A percentile compares a stretch with the other conserved stretches of the same genome.
Evolutionary conservation across 148 eudicot genomes (phyloP).

Genomic region (Linanthus parryae): DNA sequence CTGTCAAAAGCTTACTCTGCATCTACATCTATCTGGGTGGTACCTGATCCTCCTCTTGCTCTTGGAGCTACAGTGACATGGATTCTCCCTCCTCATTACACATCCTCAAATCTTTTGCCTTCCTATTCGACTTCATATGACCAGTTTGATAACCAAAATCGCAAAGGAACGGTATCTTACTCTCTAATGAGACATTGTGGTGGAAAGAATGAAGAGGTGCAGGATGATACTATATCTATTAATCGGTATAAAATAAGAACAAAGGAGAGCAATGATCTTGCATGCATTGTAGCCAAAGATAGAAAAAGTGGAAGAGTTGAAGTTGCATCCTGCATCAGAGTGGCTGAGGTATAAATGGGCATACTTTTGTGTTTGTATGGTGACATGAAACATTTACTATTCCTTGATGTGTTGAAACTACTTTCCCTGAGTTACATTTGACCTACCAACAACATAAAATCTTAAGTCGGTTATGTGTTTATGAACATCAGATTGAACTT

Average conservation of each 20-base stretch:
- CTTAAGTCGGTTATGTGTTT: too few species aligned
- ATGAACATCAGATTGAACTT: too few species aligned
- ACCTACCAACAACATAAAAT: too few species aligned
- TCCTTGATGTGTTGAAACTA: too few species aligned
- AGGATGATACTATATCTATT: slow-evolving; percentile 35
- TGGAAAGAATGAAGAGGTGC: slow-evolving; percentile 32
- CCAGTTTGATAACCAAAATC: slow-evolving; percentile 37
- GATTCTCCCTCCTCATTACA: slow-evolving; percentile 88
- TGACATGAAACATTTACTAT: too few species aligned
- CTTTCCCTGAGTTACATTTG: too few species aligned
- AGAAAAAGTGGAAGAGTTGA: slow-evolving; percentile 60
- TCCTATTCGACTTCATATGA: slow-evolving; percentile 30
- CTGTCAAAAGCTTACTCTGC: slow-evolving; percentile 54
- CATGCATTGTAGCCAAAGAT: slow-evolving; percentile 77
- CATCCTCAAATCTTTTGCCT: slow-evolving; percentile 64
- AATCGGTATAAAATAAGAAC: slow-evolving; percentile 64
- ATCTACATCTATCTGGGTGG: slow-evolving; percentile 47
- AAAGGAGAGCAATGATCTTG: slow-evolving; percentile 41
- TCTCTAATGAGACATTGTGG: slow-evolving; percentile 45
- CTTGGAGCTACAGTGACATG: slow-evolving; percentile 80
- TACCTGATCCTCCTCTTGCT: slow-evolving; percentile 84
- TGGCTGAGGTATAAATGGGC: slow-evolving; percentile 59
- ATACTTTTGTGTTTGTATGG: too few species aligned
- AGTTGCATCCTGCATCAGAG: slow-evolving; percentile 80
- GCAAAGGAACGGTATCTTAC: slow-evolving; percentile 46